Conservation (phyloP, 2,329 filamentous ascomycete genomes). For the Colletotrichum abscissum region DNA sequence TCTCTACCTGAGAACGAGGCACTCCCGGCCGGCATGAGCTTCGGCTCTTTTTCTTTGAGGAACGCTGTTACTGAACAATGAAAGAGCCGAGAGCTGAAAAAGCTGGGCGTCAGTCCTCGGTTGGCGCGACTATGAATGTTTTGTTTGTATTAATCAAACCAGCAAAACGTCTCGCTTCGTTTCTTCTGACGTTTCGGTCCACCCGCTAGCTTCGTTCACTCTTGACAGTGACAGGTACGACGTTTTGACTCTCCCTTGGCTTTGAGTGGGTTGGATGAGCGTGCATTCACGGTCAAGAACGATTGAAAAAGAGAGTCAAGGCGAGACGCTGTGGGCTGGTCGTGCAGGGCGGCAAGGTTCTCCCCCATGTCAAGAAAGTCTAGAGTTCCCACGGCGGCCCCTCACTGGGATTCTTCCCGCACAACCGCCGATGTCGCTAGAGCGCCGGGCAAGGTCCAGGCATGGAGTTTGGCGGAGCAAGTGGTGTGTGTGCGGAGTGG, state of each 20-base stretch:
- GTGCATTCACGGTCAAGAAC: not conserved
- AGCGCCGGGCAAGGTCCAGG: not conserved
- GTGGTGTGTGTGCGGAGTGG: not conserved
- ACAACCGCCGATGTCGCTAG: constrained; percentile 31
- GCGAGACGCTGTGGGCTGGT: constrained; percentile 20
- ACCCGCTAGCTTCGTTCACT: not conserved
- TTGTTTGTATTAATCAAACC: not conserved
- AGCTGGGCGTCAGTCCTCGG: not conserved
- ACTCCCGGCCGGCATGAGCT: not conserved
- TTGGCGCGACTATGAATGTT: not conserved
- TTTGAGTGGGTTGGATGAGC: not conserved
- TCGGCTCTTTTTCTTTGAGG: constrained; percentile 10
- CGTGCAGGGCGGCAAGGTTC: no score
- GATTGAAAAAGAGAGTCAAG: not conserved
- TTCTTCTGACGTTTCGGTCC: constrained; percentile 4
- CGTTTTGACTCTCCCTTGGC: not conserved
- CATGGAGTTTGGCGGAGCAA: not conserved
- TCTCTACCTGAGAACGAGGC: no score
- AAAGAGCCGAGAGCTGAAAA: not conserved
- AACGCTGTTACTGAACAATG: not conserved
- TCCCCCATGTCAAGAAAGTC: constrained; percentile 1
- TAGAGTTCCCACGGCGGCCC: constrained; percentile 15
- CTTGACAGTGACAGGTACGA: not conserved
- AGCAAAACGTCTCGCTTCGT: not conserved
- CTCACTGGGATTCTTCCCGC: constrained; percentile 26